Conservation (phyloP, 495 filamentous ascomycete species). For the Aspergillus saccharolyticus region DNA sequence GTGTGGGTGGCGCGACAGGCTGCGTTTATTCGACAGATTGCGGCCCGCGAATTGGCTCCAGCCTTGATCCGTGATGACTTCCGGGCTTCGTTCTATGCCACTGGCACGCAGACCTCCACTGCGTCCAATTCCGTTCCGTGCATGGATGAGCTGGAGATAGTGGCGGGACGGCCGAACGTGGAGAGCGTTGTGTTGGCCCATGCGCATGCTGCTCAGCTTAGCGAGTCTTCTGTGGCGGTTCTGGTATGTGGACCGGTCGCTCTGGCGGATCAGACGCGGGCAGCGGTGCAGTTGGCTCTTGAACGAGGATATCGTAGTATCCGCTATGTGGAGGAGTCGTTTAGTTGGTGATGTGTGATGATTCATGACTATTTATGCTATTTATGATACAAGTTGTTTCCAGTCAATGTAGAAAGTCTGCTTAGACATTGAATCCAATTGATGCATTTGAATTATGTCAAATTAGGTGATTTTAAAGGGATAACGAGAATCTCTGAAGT, state of each 20-base stretch:
- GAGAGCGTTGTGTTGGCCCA: slow-evolving; percentile 27
- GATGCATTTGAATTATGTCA: too few species aligned
- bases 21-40: slow-evolving; percentile 31
- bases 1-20: slow-evolving; percentile 41
- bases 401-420: too few species aligned
- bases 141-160: slow-evolving; percentile 21
- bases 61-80: slow-evolving; percentile 33
- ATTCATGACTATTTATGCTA: neutral
- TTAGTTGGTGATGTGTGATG: slow-evolving; percentile 29
- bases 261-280: slow-evolving; percentile 47
- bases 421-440: too few species aligned
- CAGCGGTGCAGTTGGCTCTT: slow-evolving; percentile 35
- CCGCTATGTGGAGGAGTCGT: slow-evolving; percentile 43
- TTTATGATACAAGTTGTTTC: neutral
- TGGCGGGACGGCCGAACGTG: slow-evolving; percentile 28
- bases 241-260: slow-evolving; percentile 46
- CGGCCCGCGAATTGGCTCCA: slow-evolving; percentile 23
- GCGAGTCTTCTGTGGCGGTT: slow-evolving; percentile 30
- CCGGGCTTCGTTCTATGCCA: slow-evolving; percentile 33
- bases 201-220: slow-evolving; percentile 24
- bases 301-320: slow-evolving; percentile 28
- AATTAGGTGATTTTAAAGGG: too few species aligned
- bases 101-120: neutral
- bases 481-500: too few species aligned
- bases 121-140: neutral